Base-by-base conservation (phyloP, 2,329 filamentous ascomycete genomes). In the Aspergillus costaricaensis region DNA sequence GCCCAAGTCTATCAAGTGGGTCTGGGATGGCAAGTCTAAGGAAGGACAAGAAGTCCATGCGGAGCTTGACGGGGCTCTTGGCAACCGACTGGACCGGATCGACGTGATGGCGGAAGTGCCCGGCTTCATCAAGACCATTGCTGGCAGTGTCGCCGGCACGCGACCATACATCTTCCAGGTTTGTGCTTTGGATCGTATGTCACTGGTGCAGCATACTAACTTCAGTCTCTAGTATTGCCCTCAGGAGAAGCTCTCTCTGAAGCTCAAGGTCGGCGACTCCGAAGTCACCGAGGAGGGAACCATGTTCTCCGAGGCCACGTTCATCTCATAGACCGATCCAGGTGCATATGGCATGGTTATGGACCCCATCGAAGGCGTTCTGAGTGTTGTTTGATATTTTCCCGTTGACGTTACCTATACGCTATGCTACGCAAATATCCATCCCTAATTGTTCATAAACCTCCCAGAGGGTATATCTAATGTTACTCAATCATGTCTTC, bases 111-210 rank as follows among this genome's bases (percentile, higher is more conserved):
- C 91, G 23, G 93, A 99, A 78, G 90, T 99, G 38, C 95, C 95
- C 3, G 91, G 90, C 30, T 96, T 99, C 71, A 89, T 99, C 76
- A 99, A 99, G 86, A 88, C 88, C 69, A 92, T 99, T 73, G 92
- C 96, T 25, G 91, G 91, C 47, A 89, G 86, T 65, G 91, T 94
- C 12, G 92, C 89, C 3, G 95, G 95, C 64, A 96, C 95, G 27
- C 95, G 92, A 82, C 95, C 95, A 5, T 99, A 97, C 77, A 98
- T 99, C 70, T 99, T 97, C 80, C 95, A 96, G 84, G 91, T 93
- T 77, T 67, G 83, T 75, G 38, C 17, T 7, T 25, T n/a, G 25
- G 19, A 47, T 27, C 32, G 43, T 60, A 27, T 32, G 12, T 4
- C 27, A 19, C 30, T n/a, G 57, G 58, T 52, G 39, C 54, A 41